Evolutionary conservation across 2,329 filamentous ascomycete species (phyloP).

Genomic region (Ceratocystiopsis brevicomis): DNA sequence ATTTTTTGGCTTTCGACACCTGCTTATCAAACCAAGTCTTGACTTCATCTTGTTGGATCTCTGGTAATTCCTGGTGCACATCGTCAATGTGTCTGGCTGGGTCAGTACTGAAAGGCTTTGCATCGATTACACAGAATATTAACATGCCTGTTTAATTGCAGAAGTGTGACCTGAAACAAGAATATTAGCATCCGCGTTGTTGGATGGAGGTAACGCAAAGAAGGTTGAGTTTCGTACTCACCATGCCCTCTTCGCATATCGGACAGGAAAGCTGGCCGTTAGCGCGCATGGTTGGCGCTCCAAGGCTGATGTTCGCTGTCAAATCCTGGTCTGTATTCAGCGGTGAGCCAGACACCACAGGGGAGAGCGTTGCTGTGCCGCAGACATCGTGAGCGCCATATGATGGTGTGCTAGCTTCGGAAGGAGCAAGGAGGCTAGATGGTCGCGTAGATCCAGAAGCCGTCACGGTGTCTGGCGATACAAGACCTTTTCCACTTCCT

Average conservation of each 20-base stretch:
- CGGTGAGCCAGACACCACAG: slow-evolving; percentile 34
- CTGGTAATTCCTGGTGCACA: slow-evolving; percentile 72
- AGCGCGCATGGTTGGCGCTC: slow-evolving; percentile 30
- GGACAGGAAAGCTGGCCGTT: slow-evolving; percentile 66
- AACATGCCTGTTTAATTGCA: slow-evolving; percentile 64
- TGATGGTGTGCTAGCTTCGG: slow-evolving; percentile 53
- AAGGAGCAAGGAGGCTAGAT: slow-evolving; percentile 33
- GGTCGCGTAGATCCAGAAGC: slow-evolving; percentile 24
- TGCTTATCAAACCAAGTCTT: slow-evolving; percentile 95
- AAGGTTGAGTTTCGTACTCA: slow-evolving; percentile 19
- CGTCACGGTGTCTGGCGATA: slow-evolving; percentile 32
- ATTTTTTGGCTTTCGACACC: slow-evolving; percentile 80
- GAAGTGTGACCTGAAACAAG: slow-evolving; percentile 53
- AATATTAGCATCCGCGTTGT: no score
- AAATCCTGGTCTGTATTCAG: slow-evolving; percentile 61
- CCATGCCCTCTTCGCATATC: slow-evolving; percentile 98
- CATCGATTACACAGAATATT: no score
- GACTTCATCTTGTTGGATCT: slow-evolving; percentile 78
- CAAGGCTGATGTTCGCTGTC: slow-evolving; percentile 58
- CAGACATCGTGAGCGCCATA: slow-evolving; percentile 44
- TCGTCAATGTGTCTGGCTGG: slow-evolving; percentile 53
- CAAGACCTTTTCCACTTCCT: slow-evolving; percentile 68
- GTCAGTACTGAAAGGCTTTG: no score
- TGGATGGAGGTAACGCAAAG: no score
- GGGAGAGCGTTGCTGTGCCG: slow-evolving; percentile 35